phyloP scores from a whole-genome alignment of 495 filamentous ascomycete genomes.

The Xylaria cubensis region DNA sequence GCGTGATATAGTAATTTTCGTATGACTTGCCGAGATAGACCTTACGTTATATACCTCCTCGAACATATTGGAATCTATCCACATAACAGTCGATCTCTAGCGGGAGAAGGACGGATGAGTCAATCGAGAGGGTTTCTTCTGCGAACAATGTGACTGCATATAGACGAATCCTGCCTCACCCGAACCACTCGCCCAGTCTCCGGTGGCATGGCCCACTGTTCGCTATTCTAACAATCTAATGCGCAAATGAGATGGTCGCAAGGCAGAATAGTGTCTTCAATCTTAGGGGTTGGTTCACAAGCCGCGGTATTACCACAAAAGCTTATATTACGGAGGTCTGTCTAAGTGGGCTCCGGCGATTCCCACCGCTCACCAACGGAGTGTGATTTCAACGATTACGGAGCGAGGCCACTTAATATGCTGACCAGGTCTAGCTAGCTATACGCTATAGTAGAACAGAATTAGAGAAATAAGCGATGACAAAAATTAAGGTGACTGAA shows the following conservation, averaged over 20 bases:
- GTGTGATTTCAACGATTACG: neutral
- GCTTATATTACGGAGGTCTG: neutral
- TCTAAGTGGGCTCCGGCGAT: neutral
- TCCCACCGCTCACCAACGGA: conserved; percentile 6
- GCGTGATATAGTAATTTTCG: neutral
- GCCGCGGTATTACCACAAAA: neutral
- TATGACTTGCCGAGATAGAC: neutral
- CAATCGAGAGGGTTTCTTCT: neutral
- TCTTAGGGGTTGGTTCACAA: neutral
- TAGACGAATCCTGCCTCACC: neutral
- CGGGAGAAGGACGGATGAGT: neutral
- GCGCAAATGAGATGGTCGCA: neutral
- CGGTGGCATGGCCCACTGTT: neutral
- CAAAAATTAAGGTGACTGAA: neutral
- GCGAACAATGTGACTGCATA: neutral
- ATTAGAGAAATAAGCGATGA: no score
- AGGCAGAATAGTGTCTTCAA: neutral
- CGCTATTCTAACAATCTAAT: neutral
- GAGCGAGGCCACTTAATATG: neutral
- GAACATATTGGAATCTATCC: neutral
- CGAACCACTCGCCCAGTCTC: neutral
- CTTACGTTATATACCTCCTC: neutral
- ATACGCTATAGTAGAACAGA: no score
- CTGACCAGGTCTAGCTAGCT: neutral
- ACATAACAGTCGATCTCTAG: neutral